Conservation (phyloP, 108 stramenopile genomes). For the Cyclotella kingstonii region DNA sequence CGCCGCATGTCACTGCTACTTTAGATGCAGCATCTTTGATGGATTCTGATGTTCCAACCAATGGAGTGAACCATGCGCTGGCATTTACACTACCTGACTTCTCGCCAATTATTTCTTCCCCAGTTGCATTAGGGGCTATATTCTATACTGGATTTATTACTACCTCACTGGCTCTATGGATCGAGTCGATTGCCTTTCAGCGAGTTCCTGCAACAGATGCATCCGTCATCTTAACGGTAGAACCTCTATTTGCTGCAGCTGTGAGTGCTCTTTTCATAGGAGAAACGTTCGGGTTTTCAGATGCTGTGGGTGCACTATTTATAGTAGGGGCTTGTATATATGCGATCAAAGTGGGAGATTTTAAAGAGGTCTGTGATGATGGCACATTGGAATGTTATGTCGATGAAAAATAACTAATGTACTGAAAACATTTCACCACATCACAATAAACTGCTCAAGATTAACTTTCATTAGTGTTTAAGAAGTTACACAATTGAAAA, state of each 20-base stretch:
- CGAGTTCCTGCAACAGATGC: slow-evolving; percentile 73
- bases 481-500: too few relatives aligned
- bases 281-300: slow-evolving; percentile 66
- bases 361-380: slow-evolving; percentile 35
- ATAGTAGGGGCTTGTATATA: slow-evolving; percentile 67
- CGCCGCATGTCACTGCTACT: slow-evolving; percentile 26
- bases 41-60: slow-evolving; percentile 1
- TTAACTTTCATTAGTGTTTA: too few relatives aligned
- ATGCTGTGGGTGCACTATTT: slow-evolving; percentile 60
- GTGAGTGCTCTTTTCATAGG: slow-evolving; percentile 57
- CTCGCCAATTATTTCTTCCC: slow-evolving; percentile 50
- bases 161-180: slow-evolving; percentile 68
- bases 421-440: too few relatives aligned
- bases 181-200: slow-evolving; percentile 66
- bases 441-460: too few relatives aligned
- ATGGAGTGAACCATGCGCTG: slow-evolving; percentile 2
- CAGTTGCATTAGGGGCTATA: slow-evolving; percentile 58
- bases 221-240: slow-evolving; percentile 69
- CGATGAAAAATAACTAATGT: slow-evolving; percentile 9
- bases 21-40: slow-evolving; percentile 9
- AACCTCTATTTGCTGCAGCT: slow-evolving; percentile 69
- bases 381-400: slow-evolving; percentile 22
- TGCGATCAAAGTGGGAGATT: slow-evolving; percentile 48
- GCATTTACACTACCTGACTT: slow-evolving; percentile 52
- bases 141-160: slow-evolving; percentile 69